phyloP scores from a whole-genome alignment of 805 yeast species.

The Kodamaea nitidulidarum region DNA sequence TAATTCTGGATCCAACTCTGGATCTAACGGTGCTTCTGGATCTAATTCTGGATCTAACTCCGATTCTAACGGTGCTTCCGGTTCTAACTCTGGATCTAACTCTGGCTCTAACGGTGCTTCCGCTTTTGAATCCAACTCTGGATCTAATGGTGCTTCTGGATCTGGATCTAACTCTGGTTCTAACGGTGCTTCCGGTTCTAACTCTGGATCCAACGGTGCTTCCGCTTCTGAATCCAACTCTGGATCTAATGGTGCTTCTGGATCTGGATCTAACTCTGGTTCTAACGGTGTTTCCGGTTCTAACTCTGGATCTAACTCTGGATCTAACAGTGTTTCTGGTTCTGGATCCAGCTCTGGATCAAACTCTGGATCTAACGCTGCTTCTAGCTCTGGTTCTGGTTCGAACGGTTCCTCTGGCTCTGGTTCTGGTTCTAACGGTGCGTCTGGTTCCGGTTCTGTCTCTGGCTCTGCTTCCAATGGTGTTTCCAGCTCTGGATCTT shows the following conservation, averaged over 20 bases:
- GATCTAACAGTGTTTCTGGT: conserved; percentile 1
- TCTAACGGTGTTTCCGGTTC: conserved; percentile 1
- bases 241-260: conserved; percentile 3
- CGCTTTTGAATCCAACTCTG: conserved; percentile 1
- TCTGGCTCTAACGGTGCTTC: not conserved
- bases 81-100: not conserved
- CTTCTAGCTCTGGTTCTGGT: not conserved
- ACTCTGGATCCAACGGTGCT: not conserved
- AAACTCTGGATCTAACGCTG: conserved; percentile 3
- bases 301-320: conserved; percentile 1
- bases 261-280: conserved; percentile 3
- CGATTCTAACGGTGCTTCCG: not conserved
- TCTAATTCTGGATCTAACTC: conserved; percentile 1
- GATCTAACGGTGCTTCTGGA: conserved; percentile 1
- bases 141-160: not conserved
- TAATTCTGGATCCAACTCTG: not conserved
- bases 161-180: conserved; percentile 3
- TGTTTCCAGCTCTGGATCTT: conserved; percentile 1
- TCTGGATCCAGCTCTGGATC: conserved; percentile 1
- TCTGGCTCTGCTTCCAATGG: not conserved
- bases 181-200: conserved; percentile 1
- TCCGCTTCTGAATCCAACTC: conserved; percentile 2
- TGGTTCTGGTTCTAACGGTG: not conserved
- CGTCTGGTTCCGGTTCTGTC: not conserved
- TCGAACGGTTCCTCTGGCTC: not conserved